Evolutionary conservation across 1,139 yeast species (phyloP).

Genomic region (Saccharomyces hybrid): DNA sequence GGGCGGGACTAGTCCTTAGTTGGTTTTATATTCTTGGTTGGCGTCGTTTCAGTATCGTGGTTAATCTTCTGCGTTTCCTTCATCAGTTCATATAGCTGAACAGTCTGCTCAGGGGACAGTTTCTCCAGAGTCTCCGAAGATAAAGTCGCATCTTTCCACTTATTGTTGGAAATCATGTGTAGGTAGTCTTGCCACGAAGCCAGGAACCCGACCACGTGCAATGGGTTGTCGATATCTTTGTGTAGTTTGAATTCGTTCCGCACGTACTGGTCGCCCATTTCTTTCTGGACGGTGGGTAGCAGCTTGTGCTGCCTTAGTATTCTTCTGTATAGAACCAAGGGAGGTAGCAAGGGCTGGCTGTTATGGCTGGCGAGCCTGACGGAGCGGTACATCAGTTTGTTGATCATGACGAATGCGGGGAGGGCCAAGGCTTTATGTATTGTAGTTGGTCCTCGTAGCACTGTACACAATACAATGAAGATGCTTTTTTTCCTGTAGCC

Average conservation of each 20-base stretch:
- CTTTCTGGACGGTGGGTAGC: conserved; percentile 61
- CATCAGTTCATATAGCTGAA: conserved; percentile 72
- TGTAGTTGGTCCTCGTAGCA: background rate
- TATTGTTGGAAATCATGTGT: conserved; percentile 60
- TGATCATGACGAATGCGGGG: background rate
- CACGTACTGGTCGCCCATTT: conserved; percentile 84
- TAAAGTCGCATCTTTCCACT: conserved; percentile 67
- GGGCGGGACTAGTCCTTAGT: background rate
- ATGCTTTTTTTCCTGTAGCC: background rate
- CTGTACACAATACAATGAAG: background rate
- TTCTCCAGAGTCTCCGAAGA: conserved; percentile 61
- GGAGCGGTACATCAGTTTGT: background rate
- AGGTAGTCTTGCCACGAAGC: conserved; percentile 94
- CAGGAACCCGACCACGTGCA: conserved; percentile 86
- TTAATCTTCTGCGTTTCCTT: conserved; percentile 43
- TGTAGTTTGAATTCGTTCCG: conserved; percentile 89
- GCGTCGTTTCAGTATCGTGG: background rate
- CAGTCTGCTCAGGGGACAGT: conserved; percentile 86
- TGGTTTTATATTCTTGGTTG: background rate
- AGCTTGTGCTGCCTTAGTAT: conserved; percentile 70
- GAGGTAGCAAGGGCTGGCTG: conserved; percentile 63
- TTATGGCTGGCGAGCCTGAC: background rate
- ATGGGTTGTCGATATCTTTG: conserved; percentile 71
- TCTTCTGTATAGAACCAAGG: conserved; percentile 64
- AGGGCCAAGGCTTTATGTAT: background rate